Conservation (phyloP, 257 asterid species). For the Capsicum rhomboideum region DNA sequence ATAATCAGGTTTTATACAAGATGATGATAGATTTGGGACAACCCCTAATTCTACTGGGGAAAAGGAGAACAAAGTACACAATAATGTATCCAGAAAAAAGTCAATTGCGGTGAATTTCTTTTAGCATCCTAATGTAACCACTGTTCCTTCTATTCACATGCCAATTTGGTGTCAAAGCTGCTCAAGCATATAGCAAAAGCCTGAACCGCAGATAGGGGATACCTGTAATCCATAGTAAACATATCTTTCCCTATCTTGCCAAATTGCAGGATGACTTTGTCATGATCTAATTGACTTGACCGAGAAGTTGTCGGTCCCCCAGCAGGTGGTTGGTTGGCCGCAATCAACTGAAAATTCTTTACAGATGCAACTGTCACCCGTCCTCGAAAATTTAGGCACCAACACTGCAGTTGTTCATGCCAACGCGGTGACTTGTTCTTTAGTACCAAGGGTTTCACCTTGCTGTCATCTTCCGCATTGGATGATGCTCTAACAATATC, state of each 20-base stretch:
- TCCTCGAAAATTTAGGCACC: slow-evolving; percentile 68
- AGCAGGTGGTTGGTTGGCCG: slow-evolving; percentile 29
- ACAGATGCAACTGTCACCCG: slow-evolving; percentile 66
- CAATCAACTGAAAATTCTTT: slow-evolving; percentile 59
- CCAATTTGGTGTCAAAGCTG: slow-evolving; percentile 74
- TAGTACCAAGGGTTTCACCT: slow-evolving; percentile 48
- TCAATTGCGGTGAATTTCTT: not conserved
- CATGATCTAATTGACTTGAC: slow-evolving; percentile 35
- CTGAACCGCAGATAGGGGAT: slow-evolving; percentile 64
- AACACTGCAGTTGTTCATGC: slow-evolving; percentile 66
- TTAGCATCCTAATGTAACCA: slow-evolving; percentile 3
- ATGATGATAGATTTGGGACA: not conserved
- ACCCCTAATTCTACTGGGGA: not conserved
- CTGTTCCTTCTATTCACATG: slow-evolving; percentile 41
- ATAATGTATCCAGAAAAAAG: not conserved
- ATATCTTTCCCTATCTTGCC: slow-evolving; percentile 65
- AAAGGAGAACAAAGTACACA: not conserved
- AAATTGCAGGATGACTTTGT: slow-evolving; percentile 54
- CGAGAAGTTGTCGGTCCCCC: slow-evolving; percentile 21
- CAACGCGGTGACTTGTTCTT: slow-evolving; percentile 63
- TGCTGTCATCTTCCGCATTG: slow-evolving; percentile 18
- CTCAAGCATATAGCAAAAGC: slow-evolving; percentile 73
- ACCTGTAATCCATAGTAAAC: slow-evolving; percentile 70
- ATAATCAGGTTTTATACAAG: not conserved
- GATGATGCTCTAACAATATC: slow-evolving; percentile 18